phyloP scores from a whole-genome alignment of 2,329 filamentous ascomycete species.

The Drechslera avenae region DNA sequence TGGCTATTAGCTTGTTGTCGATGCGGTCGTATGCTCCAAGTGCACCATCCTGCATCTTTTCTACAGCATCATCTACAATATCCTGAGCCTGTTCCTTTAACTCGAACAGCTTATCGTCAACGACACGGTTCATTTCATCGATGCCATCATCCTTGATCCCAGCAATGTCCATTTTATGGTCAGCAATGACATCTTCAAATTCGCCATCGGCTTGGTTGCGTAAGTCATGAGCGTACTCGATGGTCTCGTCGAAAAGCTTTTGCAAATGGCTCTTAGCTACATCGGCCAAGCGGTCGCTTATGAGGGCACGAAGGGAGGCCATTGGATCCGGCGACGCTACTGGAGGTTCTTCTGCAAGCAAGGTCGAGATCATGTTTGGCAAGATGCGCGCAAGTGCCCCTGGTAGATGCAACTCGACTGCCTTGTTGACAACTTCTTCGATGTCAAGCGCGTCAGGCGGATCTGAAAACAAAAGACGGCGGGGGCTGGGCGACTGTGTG shows the following conservation, averaged over 20 bases:
- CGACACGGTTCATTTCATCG: conserved; percentile 1
- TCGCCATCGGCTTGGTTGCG: conserved; percentile 11
- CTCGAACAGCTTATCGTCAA: conserved; percentile 6
- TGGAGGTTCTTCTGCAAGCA: too few relatives aligned
- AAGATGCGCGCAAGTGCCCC: too few relatives aligned
- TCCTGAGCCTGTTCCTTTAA: conserved; percentile 6
- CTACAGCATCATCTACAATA: conserved; percentile 2
- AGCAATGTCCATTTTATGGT: conserved; percentile 6
- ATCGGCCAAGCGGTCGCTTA: conserved; percentile 3
- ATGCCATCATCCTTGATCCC: conserved; percentile 9
- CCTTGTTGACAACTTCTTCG: conserved; percentile 5
- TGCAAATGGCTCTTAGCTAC: conserved; percentile 2
- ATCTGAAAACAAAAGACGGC: neutral
- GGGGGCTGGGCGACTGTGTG: neutral
- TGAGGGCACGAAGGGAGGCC: conserved; percentile 8
- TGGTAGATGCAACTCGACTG: conserved; percentile 12
- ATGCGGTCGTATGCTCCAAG: neutral
- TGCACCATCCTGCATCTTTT: neutral
- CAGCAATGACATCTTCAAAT: conserved; percentile 13
- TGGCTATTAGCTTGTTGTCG: neutral
- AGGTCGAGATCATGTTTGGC: too few relatives aligned
- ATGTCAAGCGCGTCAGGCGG: neutral
- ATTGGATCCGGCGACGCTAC: neutral
- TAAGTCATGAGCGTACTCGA: conserved; percentile 12
- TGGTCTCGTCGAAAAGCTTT: conserved; percentile 8